Evolutionary conservation across 73 alveolate genomes (phyloP), one percentile per base, ranked within the genome.

Genomic region (Stentor coeruleus): DNA sequence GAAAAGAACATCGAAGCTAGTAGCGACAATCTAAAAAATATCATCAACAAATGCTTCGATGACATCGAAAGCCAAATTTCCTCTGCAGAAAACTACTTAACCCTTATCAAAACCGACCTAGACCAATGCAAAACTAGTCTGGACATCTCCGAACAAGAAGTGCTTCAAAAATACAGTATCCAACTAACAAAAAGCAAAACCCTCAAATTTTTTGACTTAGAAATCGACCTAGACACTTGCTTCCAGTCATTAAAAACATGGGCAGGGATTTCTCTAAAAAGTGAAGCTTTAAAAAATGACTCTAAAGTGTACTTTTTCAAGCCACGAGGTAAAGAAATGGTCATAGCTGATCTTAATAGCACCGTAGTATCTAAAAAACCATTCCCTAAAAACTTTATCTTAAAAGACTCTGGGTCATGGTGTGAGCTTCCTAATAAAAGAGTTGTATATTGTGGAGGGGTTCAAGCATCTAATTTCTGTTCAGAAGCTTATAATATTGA

Each of bases 401-500:
- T 66, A 20, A 66, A 66, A 66, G 37, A 66, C 37, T 28, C 20
- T 66, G n/a, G 40, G 49, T 20, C 79, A 20, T 66, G 79, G 37
- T 66, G 79, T 40, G 37, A 20, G 2, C n/a, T 66, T 20, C 37
- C 79, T 1, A 1, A 20, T 66, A 31, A 66, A 66, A 66, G 39
- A 20, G 1, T 66, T 20, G 3, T 66, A 26, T 66, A 66, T 2
- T 66, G 79, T 66, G 79, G 79, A 1, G 79, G 79, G 40, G n/a
- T 31, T 33, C 37, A 20, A 66, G 79, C 49, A 0, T 66, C 79
- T 28, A 66, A 66, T 33, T 66, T 20, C 33, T 66, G 49, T 0
- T 20, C 26, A 26, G 79, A 66, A 0, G 33, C 42, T 66, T 66
- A 26, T 66, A 33, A 28, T 2, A 66, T 66, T 11, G 79, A 66